Evolutionary conservation across 2,329 filamentous ascomycete species (phyloP).

Genomic region (Hirsutella rhossiliensis): DNA sequence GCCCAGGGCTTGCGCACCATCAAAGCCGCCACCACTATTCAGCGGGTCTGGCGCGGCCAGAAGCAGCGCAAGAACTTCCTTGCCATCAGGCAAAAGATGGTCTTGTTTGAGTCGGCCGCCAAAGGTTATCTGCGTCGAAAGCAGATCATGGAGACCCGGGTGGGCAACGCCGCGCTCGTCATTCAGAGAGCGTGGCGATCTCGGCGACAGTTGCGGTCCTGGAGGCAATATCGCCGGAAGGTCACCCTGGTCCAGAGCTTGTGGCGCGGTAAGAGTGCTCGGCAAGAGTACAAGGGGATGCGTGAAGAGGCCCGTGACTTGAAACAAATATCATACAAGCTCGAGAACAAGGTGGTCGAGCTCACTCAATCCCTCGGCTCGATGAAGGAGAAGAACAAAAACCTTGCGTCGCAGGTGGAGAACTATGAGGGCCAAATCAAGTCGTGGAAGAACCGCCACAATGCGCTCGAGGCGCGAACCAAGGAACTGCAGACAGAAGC

Average conservation of each 20-base stretch:
- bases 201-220: conserved; percentile 63
- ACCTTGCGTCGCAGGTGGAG: conserved; percentile 74
- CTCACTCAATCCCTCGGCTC: conserved; percentile 87
- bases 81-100: conserved; percentile 67
- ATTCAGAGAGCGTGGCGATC: conserved; percentile 89
- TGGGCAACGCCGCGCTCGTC: conserved; percentile 79
- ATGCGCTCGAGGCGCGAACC: conserved; percentile 74
- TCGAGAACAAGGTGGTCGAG: conserved; percentile 99
- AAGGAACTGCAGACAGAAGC: conserved; percentile 94
- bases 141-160: conserved; percentile 84
- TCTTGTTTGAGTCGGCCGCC: conserved; percentile 77
- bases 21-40: conserved; percentile 86
- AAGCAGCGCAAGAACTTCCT: conserved; percentile 77
- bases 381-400: conserved; percentile 91
- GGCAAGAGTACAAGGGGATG: conserved; percentile 76
- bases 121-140: conserved; percentile 88
- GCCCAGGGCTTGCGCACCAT: conserved; percentile 72
- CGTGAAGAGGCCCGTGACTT: conserved; percentile 95
- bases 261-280: conserved; percentile 76
- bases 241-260: conserved; percentile 82
- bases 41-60: conserved; percentile 86
- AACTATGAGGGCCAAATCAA: conserved; percentile 95
- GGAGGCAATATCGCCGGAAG: conserved; percentile 84
- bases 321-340: conserved; percentile 98
- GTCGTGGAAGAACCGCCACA: conserved; percentile 88